Evolutionary conservation across 345 rosid genomes (phyloP), one percentile per base, ranked within the genome.

Genomic region (Linum trigynum): DNA sequence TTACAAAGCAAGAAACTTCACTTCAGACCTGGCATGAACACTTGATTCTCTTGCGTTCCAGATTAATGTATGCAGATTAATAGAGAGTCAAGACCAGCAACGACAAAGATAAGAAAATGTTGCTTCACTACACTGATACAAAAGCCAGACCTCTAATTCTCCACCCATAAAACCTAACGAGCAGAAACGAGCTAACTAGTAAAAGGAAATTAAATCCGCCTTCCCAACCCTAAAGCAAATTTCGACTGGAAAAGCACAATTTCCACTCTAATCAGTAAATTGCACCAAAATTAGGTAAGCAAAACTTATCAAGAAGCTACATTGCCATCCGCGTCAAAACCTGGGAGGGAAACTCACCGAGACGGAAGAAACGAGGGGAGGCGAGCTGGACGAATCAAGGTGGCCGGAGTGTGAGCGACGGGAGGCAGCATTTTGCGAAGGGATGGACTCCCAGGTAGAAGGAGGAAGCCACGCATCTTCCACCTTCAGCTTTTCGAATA

Each of bases 401-500:
- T 59, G 61, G 36, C 65, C 63, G 62, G 71, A 38, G 57, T 15
- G 53, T 48, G 32, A 63, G 1, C 82, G 53, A 48, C 53, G 53
- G 32, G 32, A 38, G 4, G 62, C 39, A 38, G 62, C 76, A 69
- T 77, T 84, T 57, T 81, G 69, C 41, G 89, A 84, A 72, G 84
- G 87, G 16, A 88, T 77, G 39, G 87, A 84, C 69, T 91, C 96
- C 96, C 98, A 89, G 58, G 89, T 79, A 60, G 81, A 72, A 35
- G 98, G 88, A 73, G 86, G 88, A 69, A 89, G 90, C 80, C 84
- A 85, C 14, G 92, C 96, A 69, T 85, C 95, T 63, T 87, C 95
- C 56, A 83, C 78, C 68, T 81, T 86, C 36, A 85, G 81, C 71
- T 81, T 86, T 72, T 88, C 91, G 42, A 82, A 76, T 67, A 89